Evolutionary conservation across 1,284 basidiomycete genomes (phyloP).

Genomic region (Psilocybe mexicana): DNA sequence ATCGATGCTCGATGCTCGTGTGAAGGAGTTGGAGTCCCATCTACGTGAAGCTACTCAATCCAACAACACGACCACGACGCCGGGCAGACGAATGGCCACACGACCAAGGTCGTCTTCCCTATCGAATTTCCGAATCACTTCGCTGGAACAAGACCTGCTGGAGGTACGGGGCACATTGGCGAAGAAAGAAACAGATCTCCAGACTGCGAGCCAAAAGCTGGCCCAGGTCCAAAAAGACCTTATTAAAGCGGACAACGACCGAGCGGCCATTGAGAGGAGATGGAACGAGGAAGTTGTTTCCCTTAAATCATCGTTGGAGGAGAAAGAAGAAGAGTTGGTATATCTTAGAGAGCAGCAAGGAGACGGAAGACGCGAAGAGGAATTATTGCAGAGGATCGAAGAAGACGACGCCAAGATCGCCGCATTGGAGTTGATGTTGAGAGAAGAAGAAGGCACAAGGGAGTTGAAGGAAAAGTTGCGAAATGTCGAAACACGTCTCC

Average conservation of each 20-base stretch:
- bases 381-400: constrained; percentile 59
- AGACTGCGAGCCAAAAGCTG: constrained; percentile 45
- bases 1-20: constrained; percentile 48
- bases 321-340: constrained; percentile 58
- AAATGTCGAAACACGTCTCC: constrained; percentile 42
- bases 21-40: constrained; percentile 55
- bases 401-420: constrained; percentile 64
- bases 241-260: constrained; percentile 59
- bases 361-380: constrained; percentile 48
- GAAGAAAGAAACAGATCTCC: constrained; percentile 46
- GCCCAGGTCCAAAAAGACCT: constrained; percentile 48
- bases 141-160: constrained; percentile 55
- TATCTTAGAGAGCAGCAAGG: constrained; percentile 40
- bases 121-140: constrained; percentile 48
- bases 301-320: constrained; percentile 45
- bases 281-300: constrained; percentile 43
- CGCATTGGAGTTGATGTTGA: constrained; percentile 47
- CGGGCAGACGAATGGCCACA: constrained; percentile 35
- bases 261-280: constrained; percentile 51
- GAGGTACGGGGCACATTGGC: constrained; percentile 44
- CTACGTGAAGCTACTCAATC: constrained; percentile 36
- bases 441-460: constrained; percentile 36
- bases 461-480: constrained; percentile 41
- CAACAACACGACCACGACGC: constrained; percentile 28
- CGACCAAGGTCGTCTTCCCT: constrained; percentile 31